These are phyloP conservation scores for Solanum hybrid DNA, from an alignment of 305 asterid genomes.

Conservation along the genomic window DNA sequence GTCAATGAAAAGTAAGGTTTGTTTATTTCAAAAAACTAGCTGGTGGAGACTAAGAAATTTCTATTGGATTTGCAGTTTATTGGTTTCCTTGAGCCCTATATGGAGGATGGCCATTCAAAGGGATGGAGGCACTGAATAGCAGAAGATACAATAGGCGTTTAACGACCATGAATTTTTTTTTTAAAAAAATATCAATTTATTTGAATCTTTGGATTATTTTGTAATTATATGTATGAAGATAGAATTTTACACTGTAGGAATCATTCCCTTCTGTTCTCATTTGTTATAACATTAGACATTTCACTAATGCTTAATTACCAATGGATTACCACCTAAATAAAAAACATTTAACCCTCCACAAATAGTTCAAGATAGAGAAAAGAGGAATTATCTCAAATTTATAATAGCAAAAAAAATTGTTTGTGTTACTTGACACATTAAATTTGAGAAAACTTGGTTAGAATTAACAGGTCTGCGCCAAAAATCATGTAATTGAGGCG, in stretches of 20 bases:
- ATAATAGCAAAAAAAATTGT: neutral
- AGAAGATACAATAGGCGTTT: neutral
- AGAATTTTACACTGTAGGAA: neutral
- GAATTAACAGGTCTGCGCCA: neutral
- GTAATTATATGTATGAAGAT: neutral
- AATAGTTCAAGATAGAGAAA: neutral
- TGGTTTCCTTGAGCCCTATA: slow-evolving; percentile 70
- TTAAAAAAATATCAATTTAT: neutral
- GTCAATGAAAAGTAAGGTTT: neutral
- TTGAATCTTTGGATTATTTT: neutral
- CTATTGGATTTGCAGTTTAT: slow-evolving; percentile 40
- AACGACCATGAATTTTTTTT: neutral
- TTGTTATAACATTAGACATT: neutral
- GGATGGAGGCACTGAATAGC: slow-evolving; percentile 49
- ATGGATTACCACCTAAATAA: neutral
- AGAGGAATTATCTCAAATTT: neutral
- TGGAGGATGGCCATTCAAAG: slow-evolving; percentile 45
- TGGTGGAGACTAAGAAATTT: neutral
- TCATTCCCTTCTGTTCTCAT: neutral
- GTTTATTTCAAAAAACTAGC: neutral
- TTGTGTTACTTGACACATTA: neutral
- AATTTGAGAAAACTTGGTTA: neutral
- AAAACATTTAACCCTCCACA: neutral
- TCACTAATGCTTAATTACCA: neutral
- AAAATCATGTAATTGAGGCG: neutral